A percentile compares a stretch with the other conserved stretches of the same genome.
phyloP scores from a whole-genome alignment of 208 protist species.

The Leishmania arabica region DNA sequence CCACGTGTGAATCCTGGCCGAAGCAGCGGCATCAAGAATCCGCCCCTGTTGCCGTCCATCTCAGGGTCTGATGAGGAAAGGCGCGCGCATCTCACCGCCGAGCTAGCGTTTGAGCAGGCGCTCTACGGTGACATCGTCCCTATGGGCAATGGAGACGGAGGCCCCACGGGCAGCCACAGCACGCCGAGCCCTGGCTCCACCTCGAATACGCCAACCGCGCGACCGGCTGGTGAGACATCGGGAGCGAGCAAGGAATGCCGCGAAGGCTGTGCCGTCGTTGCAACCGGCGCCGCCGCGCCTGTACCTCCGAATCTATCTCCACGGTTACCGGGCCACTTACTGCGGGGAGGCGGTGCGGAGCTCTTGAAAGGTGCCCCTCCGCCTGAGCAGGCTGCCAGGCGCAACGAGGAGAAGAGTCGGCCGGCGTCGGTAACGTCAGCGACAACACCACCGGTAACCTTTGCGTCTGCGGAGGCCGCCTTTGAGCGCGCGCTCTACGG shows the following conservation, averaged over 20 bases:
- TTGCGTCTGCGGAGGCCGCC: slow-evolving; percentile 10
- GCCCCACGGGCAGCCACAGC: neutral
- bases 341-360: neutral
- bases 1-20: neutral
- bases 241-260: neutral
- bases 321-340: neutral
- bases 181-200: neutral
- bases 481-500: slow-evolving; percentile 23
- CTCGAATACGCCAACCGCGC: neutral
- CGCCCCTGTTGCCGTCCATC: too few relatives aligned
- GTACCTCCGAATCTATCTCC: neutral
- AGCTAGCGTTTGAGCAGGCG: slow-evolving; percentile 8
- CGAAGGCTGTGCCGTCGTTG: neutral
- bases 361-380: neutral
- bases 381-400: neutral
- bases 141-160: neutral
- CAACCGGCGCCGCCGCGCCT: neutral
- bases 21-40: neutral
- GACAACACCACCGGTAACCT: neutral
- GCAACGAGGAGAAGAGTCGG: neutral
- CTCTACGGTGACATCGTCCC: neutral
- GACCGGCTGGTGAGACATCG: too few relatives aligned
- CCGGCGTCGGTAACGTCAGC: neutral
- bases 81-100: neutral
- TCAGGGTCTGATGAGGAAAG: neutral